Evolutionary conservation across 768 basidiomycete species (phyloP), one percentile per base, ranked within the genome.

Genomic region (Austroboletus eburneus): DNA sequence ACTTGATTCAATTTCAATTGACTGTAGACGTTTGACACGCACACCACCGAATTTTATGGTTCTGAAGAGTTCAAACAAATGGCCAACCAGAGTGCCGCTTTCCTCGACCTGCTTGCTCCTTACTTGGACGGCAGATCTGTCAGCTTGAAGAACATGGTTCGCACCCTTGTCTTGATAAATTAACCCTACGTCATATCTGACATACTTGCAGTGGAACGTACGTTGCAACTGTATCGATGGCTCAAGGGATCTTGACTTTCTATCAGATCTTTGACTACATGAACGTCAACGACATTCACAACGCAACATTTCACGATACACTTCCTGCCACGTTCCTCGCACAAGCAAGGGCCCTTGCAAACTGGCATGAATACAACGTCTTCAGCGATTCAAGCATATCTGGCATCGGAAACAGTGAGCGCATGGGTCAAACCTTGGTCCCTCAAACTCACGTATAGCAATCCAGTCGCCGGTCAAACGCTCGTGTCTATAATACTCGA

Each of bases 341-440:
- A 8, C 80, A 79, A 57, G 80, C 75, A 4, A 71, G 78, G 17
- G 73, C 71, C 37, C 72, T 89, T 7, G 86, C 85, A 2, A 78
- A 85, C 65, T 89, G 73, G 70, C 85, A 87, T 58, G 83, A 88
- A 67, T 79, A 83, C 61, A 75, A 74, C 39, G 74, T 87, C 14
- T 89, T 87, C 66, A 79, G 71, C 4, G 75, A 74, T 41, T 58
- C 68, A 0, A 57, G 70, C n/a, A 62, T 73, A 2, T 62, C 64
- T 18, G 81, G 83, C n/a, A 79, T 88, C 43, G 78, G 83, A 32
- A 86, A 86, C 58, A 80, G 83, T 84, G 43, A 47, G 56, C 50
- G 23, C 63, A 62, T 3, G 10, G 9, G 9, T 34, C 35, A 5
- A 3, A 17, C 5, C 22, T 22, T 9, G 1, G 10, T 21, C 9